Conservation (phyloP, 2,329 filamentous ascomycete species). For the Sporothrix pallida region DNA sequence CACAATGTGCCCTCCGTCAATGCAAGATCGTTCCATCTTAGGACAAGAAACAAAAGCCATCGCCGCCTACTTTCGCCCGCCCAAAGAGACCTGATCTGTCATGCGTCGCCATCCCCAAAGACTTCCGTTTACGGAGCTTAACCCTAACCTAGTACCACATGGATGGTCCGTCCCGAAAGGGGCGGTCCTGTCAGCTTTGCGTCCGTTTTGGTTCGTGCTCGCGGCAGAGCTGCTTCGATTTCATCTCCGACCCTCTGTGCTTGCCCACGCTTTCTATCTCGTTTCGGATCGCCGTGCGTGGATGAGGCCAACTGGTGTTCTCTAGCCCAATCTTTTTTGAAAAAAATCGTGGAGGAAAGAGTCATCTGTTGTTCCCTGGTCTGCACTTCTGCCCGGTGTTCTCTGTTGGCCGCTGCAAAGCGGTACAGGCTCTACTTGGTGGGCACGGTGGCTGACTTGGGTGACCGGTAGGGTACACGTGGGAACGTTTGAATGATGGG, state of each 20-base stretch:
- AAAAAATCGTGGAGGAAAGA: neutral
- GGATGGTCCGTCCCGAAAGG: neutral
- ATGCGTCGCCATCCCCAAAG: slow-evolving; percentile 81
- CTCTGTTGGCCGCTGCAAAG: slow-evolving; percentile 58
- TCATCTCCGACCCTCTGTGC: neutral
- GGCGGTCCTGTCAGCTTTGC: slow-evolving; percentile 3
- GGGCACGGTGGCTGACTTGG: slow-evolving; percentile 42
- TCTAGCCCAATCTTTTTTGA: slow-evolving; percentile 10
- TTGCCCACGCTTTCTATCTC: slow-evolving; percentile 16
- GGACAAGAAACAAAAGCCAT: slow-evolving; percentile 12
- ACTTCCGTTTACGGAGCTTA: slow-evolving; percentile 89
- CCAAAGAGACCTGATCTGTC: slow-evolving; percentile 29
- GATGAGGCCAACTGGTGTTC: neutral
- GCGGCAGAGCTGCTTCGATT: neutral
- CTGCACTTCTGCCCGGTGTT: slow-evolving; percentile 35
- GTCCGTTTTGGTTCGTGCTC: slow-evolving; percentile 22
- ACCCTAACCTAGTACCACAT: slow-evolving; percentile 77
- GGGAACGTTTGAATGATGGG: slow-evolving; percentile 36
- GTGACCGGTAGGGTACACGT: slow-evolving; percentile 54
- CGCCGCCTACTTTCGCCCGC: neutral
- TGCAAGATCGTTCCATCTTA: neutral
- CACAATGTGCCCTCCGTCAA: slow-evolving; percentile 5
- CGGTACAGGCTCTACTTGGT: slow-evolving; percentile 42
- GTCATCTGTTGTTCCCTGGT: neutral
- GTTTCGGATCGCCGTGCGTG: neutral